These are phyloP conservation scores for Xeromyces bisporus DNA, from an alignment of 495 filamentous ascomycete genomes.

Conservation along the genomic window DNA sequence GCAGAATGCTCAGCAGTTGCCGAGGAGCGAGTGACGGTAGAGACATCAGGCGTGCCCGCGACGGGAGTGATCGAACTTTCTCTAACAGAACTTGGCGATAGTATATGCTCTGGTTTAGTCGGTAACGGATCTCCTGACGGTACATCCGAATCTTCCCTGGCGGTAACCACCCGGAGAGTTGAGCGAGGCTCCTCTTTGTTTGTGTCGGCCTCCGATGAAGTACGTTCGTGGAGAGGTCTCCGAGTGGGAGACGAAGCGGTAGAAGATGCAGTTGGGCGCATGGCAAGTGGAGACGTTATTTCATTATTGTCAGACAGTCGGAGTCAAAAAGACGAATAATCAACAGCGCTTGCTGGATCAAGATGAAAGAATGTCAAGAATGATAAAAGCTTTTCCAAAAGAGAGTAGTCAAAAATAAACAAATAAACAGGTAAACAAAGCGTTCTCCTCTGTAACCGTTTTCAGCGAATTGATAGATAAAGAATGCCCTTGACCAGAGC, in stretches of 20 bases:
- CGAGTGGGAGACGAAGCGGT: constrained; percentile 21
- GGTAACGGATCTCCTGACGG: constrained; percentile 32
- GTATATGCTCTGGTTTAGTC: constrained; percentile 35
- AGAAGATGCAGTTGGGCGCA: constrained; percentile 19
- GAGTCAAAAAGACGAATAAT: constrained; percentile 1
- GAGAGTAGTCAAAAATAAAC: not conserved
- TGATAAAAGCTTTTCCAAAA: not conserved
- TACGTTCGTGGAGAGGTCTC: constrained; percentile 35
- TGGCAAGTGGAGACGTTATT: constrained; percentile 4
- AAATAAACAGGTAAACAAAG: too few relatives aligned
- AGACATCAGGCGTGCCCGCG: constrained; percentile 9
- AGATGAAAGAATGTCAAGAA: not conserved
- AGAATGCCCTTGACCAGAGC: too few relatives aligned
- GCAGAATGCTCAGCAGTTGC: constrained; percentile 16
- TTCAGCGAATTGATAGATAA: too few relatives aligned
- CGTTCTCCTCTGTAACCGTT: too few relatives aligned
- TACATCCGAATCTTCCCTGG: constrained; percentile 22
- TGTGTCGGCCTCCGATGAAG: constrained; percentile 32
- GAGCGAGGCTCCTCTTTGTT: constrained; percentile 16
- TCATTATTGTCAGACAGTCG: not conserved
- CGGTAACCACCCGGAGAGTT: constrained; percentile 20
- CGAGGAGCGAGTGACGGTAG: constrained; percentile 11
- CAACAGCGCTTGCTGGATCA: constrained; percentile 2
- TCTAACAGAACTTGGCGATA: constrained; percentile 30
- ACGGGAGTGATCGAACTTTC: constrained; percentile 20